Percentiles rank a stretch among this genome's conserved stretches.
phyloP scores from a whole-genome alignment of 2,329 filamentous ascomycete species.

The Colletotrichum chrysophilum region DNA sequence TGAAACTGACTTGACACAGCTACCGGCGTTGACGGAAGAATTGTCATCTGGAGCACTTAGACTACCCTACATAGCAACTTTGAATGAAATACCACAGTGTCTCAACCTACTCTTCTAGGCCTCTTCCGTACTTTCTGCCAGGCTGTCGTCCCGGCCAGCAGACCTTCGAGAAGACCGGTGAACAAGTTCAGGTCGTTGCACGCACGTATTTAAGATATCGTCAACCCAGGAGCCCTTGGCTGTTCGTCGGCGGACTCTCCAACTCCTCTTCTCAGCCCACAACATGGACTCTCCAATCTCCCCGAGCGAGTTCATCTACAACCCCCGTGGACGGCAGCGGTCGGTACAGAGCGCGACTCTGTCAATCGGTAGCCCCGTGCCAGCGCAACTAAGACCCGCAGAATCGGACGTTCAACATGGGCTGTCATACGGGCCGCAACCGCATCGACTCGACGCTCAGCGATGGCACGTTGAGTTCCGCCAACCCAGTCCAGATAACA shows the following conservation, averaged over 20 bases:
- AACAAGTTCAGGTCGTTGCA: not conserved
- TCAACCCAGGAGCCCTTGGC: not conserved
- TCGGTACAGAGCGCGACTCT: not conserved
- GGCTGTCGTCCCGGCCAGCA: not conserved
- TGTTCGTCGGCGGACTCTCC: not conserved
- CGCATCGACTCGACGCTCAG: not conserved
- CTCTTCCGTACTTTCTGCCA: not conserved
- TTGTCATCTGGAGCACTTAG: slow-evolving; percentile 79
- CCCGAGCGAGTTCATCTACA: slow-evolving; percentile 15
- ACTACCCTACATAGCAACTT: slow-evolving; percentile 22
- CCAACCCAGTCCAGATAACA: not conserved
- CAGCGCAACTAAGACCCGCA: too few relatives aligned
- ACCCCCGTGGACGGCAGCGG: not conserved
- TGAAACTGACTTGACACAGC: slow-evolving; percentile 52
- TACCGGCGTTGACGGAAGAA: slow-evolving; percentile 81
- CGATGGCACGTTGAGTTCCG: not conserved
- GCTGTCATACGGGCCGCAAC: not conserved
- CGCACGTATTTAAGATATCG: not conserved
- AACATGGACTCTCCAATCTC: not conserved
- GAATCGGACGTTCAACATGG: not conserved
- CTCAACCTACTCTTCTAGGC: not conserved
- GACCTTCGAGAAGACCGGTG: not conserved
- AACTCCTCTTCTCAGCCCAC: not conserved
- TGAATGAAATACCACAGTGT: slow-evolving; percentile 12
- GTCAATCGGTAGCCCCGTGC: not conserved